phyloP scores from a whole-genome alignment of 2,329 filamentous ascomycete genomes.

The Beauveria australis region DNA sequence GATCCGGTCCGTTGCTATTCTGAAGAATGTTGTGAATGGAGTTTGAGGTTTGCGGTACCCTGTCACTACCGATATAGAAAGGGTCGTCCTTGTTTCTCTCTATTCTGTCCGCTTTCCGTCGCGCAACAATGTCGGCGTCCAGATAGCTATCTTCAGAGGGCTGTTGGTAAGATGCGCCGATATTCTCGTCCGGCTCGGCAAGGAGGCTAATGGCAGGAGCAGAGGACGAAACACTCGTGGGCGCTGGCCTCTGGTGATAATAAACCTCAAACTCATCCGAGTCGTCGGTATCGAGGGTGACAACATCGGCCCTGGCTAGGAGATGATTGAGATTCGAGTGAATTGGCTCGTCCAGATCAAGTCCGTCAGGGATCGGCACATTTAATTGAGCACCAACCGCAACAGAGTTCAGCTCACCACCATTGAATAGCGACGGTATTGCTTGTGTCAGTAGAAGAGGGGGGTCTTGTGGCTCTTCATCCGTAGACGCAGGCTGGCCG shows the following conservation, averaged over 20 bases:
- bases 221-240: constrained; percentile 42
- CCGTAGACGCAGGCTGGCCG: constrained; percentile 52
- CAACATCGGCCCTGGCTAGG: constrained; percentile 49
- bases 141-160: constrained; percentile 56
- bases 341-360: constrained; percentile 77
- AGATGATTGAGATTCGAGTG: constrained; percentile 64
- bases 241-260: constrained; percentile 49
- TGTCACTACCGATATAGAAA: constrained; percentile 69
- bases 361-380: constrained; percentile 66
- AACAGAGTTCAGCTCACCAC: constrained; percentile 87
- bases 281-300: constrained; percentile 41
- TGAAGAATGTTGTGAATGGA: constrained; percentile 71
- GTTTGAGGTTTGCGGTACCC: constrained; percentile 57
- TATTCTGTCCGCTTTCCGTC: constrained; percentile 64
- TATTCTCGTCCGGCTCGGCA: constrained; percentile 41
- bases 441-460: constrained; percentile 84
- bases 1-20: constrained; percentile 63
- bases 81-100: constrained; percentile 89
- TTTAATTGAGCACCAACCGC: constrained; percentile 74
- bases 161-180: constrained; percentile 49
- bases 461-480: constrained; percentile 51
- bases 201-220: constrained; percentile 48
- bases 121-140: constrained; percentile 65
- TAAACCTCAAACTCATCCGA: constrained; percentile 61
- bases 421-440: constrained; percentile 78